These are phyloP conservation scores for Hypocreales sp. DNA, from an alignment of 2,329 filamentous ascomycete genomes.

Conservation along the genomic window DNA sequence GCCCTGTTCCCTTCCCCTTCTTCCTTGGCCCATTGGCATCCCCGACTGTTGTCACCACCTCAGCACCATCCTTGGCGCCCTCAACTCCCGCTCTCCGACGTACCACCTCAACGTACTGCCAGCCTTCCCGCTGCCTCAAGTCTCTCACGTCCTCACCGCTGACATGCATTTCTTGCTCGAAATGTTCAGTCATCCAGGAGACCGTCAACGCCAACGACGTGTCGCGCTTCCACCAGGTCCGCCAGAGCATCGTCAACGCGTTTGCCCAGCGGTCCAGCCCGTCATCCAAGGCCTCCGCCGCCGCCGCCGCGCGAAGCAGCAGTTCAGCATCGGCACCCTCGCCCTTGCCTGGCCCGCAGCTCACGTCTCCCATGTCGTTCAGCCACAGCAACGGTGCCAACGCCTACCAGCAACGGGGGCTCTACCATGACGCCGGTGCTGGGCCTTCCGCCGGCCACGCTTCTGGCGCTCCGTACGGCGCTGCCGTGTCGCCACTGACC, in stretches of 20 bases:
- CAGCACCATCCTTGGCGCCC: too few species aligned
- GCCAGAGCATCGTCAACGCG: conserved; percentile 23
- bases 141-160: too few species aligned
- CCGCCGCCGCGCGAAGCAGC: conserved; percentile 3
- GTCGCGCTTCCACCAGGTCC: conserved; percentile 26
- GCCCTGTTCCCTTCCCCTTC: neutral
- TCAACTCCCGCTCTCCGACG: too few species aligned
- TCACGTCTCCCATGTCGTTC: conserved; percentile 8
- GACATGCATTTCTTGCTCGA: too few species aligned
- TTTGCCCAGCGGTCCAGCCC: conserved; percentile 13
- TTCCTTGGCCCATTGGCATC: too few species aligned
- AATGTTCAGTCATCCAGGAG: conserved; percentile 29
- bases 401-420: conserved; percentile 4
- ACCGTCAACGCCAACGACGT: conserved; percentile 20
- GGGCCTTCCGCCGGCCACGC: conserved; percentile 8
- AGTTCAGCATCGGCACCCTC: neutral
- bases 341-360: conserved; percentile 3
- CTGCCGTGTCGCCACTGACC: conserved; percentile 6
- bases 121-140: too few species aligned
- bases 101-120: too few species aligned
- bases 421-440: conserved; percentile 3
- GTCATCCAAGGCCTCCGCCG: conserved; percentile 4
- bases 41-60: too few species aligned
- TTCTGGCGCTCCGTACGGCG: conserved; percentile 5
- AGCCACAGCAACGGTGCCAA: conserved; percentile 4